Percentiles rank a stretch among this genome's conserved stretches.
phyloP scores from a whole-genome alignment of 225 moss, liverwort and hornwort species.

The Anthoceros angustus region DNA sequence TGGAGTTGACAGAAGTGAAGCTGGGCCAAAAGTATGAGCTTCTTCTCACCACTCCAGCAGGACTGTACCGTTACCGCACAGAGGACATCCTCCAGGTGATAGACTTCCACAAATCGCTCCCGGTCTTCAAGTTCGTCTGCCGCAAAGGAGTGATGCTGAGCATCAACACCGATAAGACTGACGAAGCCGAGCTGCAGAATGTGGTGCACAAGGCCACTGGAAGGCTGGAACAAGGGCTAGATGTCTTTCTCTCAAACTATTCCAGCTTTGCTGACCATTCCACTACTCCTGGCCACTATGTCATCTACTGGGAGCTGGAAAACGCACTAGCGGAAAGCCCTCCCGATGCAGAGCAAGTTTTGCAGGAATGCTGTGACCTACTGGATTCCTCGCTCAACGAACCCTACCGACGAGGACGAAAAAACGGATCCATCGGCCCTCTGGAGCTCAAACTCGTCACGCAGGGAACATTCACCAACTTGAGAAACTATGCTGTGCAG shows the following conservation, averaged over 20 bases:
- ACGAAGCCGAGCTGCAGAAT: not conserved
- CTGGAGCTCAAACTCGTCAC: not conserved
- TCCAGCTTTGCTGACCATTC: not conserved
- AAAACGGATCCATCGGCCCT: not conserved
- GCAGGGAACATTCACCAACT: not conserved
- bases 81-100: not conserved
- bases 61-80: not conserved
- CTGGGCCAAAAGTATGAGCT: not conserved
- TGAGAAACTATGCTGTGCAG: not conserved
- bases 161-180: conserved; percentile 1
- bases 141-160: not conserved
- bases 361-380: not conserved
- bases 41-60: not conserved
- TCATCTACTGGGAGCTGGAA: not conserved
- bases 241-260: not conserved
- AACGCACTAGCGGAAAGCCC: not conserved
- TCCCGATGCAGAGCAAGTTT: not conserved
- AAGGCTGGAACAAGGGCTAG: not conserved
- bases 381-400: not conserved
- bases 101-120: not conserved
- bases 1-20: not conserved
- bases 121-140: not conserved
- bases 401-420: not conserved
- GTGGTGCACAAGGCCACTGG: not conserved
- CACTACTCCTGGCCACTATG: not conserved